These are phyloP conservation scores for Ascodesmis nigricans DNA, from an alignment of 495 filamentous ascomycete species.

Conservation along the genomic window DNA sequence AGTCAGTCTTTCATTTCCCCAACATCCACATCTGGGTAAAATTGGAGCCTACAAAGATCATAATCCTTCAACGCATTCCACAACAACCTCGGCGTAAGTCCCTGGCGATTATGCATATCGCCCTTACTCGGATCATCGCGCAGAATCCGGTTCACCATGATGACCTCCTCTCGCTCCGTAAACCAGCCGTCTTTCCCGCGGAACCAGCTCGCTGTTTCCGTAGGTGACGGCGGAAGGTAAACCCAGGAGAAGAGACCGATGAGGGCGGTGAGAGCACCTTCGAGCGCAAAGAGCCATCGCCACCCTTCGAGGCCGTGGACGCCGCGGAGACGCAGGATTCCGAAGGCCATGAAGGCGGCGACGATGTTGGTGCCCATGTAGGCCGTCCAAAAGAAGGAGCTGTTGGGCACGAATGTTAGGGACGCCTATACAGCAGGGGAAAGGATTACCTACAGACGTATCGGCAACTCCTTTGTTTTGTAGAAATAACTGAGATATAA, in stretches of 20 bases:
- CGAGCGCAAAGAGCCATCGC: constrained; percentile 45
- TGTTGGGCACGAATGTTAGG: constrained; percentile 36
- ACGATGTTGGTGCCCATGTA: constrained; percentile 42
- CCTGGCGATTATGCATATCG: constrained; percentile 37
- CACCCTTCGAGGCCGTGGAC: constrained; percentile 40
- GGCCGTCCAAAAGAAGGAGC: constrained; percentile 50
- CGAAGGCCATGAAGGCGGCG: constrained; percentile 47
- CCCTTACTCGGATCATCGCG: constrained; percentile 49
- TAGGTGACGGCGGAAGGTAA: constrained; percentile 51
- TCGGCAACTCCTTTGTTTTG: constrained; percentile 41
- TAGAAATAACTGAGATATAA: constrained; percentile 63
- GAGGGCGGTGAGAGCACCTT: constrained; percentile 33
- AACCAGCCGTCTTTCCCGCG: constrained; percentile 58
- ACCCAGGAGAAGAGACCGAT: constrained; percentile 43
- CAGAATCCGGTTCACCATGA: constrained; percentile 52
- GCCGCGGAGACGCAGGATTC: constrained; percentile 43
- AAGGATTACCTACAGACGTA: constrained; percentile 26
- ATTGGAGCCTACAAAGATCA: constrained; percentile 41
- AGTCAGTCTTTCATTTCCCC: too few species aligned
- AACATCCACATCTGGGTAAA: too few species aligned
- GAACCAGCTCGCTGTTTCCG: constrained; percentile 43
- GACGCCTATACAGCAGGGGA: constrained; percentile 1
- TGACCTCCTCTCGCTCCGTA: constrained; percentile 38
- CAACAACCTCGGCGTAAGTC: constrained; percentile 34
- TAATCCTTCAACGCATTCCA: constrained; percentile 39